Conservation (phyloP, 345 rosid genomes). For the Populus deltoides region DNA sequence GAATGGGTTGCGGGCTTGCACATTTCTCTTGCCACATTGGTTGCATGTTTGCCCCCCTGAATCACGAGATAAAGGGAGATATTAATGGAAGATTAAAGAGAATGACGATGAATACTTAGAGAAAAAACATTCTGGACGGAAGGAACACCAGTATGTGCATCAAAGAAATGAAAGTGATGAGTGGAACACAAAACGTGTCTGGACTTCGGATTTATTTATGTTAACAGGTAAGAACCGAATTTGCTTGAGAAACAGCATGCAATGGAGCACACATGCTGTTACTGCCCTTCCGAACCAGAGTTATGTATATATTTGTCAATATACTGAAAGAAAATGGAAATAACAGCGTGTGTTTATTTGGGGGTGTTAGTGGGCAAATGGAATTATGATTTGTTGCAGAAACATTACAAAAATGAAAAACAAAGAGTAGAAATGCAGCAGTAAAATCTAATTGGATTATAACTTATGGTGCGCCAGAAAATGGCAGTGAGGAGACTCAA, state of each 20-base stretch:
- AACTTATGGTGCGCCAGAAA: too few relatives aligned
- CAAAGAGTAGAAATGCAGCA: not conserved
- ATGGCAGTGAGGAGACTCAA: not conserved
- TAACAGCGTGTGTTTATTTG: too few relatives aligned
- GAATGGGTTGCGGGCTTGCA: not conserved
- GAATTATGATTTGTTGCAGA: not conserved
- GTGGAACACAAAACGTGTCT: not conserved
- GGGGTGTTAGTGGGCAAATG: not conserved
- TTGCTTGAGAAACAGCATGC: not conserved
- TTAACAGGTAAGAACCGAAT: not conserved
- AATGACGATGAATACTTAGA: too few relatives aligned
- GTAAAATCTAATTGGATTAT: too few relatives aligned
- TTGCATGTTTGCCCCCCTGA: not conserved
- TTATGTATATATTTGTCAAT: not conserved
- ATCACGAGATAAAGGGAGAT: not conserved
- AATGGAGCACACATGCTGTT: not conserved
- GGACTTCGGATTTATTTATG: not conserved
- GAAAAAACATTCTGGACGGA: not conserved
- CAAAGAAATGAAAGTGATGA: too few relatives aligned
- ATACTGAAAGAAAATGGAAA: not conserved
- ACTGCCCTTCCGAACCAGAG: not conserved
- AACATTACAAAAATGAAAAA: too few relatives aligned
- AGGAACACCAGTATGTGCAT: not conserved
- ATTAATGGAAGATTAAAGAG: not conserved
- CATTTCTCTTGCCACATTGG: not conserved